These are phyloP conservation scores for Blastomyces emzantsi DNA, from an alignment of 2,329 filamentous ascomycete species.

Conservation along the genomic window DNA sequence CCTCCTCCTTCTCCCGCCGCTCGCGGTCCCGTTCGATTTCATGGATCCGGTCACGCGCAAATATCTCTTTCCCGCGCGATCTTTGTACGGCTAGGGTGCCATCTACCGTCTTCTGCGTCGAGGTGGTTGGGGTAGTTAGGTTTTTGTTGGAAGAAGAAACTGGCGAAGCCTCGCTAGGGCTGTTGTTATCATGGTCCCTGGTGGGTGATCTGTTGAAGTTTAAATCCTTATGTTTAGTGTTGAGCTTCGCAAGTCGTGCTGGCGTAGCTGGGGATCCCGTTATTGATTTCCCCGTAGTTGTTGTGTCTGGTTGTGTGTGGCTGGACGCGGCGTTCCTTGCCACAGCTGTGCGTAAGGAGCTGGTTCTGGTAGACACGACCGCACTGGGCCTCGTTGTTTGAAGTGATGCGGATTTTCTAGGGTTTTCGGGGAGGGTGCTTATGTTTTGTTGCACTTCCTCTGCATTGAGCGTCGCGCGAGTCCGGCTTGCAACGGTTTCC, in stretches of 20 bases:
- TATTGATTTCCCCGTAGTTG: conserved; percentile 14
- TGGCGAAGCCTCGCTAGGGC: background rate
- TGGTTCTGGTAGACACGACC: conserved; percentile 4
- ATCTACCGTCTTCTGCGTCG: conserved; percentile 10
- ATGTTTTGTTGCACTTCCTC: background rate
- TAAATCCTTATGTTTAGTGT: background rate
- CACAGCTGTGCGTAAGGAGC: conserved; percentile 9
- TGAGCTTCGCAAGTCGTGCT: background rate
- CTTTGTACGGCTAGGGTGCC: conserved; percentile 17
- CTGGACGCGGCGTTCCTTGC: conserved; percentile 7
- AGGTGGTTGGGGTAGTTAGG: conserved; percentile 12
- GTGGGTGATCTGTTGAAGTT: background rate
- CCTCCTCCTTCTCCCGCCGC: conserved; percentile 26
- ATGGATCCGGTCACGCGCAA: conserved; percentile 20
- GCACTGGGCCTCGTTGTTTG: background rate
- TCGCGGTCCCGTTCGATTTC: conserved; percentile 21
- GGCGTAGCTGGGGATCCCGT: background rate
- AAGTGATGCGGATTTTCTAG: background rate
- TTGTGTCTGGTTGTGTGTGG: conserved; percentile 13
- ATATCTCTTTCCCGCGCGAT: conserved; percentile 24
- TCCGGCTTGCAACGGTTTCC: conserved; percentile 40
- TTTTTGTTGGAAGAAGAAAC: background rate
- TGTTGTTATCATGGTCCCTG: background rate
- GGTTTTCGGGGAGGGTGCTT: background rate
- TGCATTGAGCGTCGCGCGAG: conserved; percentile 26